These are phyloP conservation scores for Peronospora farinosa DNA, from an alignment of 352 stramenopile genomes.

Conservation along the genomic window DNA sequence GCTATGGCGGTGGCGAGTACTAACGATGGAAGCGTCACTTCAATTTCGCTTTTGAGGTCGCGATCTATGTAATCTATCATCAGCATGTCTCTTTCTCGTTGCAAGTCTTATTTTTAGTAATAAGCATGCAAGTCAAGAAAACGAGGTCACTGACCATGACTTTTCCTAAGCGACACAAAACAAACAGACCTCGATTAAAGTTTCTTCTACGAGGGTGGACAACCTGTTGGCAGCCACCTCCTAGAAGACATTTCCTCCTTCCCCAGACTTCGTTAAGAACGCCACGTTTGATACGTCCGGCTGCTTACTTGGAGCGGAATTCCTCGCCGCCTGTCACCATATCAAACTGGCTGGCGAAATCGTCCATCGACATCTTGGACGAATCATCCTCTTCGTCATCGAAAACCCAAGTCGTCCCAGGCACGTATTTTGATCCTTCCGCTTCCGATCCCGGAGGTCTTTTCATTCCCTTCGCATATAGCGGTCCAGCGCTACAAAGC, in stretches of 20 bases:
- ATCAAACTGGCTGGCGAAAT: constrained; percentile 86
- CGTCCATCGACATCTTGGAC: constrained; percentile 77
- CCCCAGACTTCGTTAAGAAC: constrained; percentile 15
- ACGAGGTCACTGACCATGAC: neutral
- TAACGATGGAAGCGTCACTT: constrained; percentile 5
- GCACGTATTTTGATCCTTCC: constrained; percentile 79
- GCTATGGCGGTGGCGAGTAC: constrained; percentile 3
- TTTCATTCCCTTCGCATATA: constrained; percentile 81
- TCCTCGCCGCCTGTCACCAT: constrained; percentile 81
- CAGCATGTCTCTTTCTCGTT: constrained; percentile 6
- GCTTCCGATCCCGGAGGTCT: constrained; percentile 48
- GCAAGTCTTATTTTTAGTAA: neutral
- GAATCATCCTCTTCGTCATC: constrained; percentile 76
- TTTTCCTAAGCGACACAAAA: constrained; percentile 5
- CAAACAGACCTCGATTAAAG: constrained; percentile 34
- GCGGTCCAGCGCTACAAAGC: constrained; percentile 49
- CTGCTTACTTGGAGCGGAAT: constrained; percentile 70
- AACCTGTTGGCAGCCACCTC: constrained; percentile 8
- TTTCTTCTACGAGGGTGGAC: constrained; percentile 22
- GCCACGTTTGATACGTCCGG: constrained; percentile 11
- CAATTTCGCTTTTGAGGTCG: constrained; percentile 21
- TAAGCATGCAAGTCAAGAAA: neutral
- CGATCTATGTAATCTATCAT: constrained; percentile 30
- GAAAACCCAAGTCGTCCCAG: constrained; percentile 86
- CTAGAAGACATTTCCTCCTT: constrained; percentile 14